Evolutionary conservation across 2,329 filamentous ascomycete species (phyloP), one percentile per base, ranked within the genome.

Genomic region (Aquanectria penicillioides): DNA sequence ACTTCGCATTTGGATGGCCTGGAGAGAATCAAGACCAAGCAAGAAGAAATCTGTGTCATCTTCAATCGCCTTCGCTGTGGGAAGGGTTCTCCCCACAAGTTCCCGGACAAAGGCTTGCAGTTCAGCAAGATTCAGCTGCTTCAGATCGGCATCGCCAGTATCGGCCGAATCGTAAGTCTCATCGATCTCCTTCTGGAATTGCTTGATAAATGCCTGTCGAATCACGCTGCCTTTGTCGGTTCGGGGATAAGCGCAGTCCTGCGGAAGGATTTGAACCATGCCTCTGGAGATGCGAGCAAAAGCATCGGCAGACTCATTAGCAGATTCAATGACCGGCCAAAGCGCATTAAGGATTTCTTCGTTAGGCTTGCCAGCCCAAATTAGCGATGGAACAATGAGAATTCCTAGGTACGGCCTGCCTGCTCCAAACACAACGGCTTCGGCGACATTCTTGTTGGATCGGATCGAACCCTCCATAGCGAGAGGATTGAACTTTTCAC

Each of bases 401-500:
- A 62, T 52, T 0, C 59, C 59, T 1, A 62, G 50, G n/a, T 52
- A 56, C 3, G 83, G 78, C 52, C 74, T 74, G 2, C 81, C 82
- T 20, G 82, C 81, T 0, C 88, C 88, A 66, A 90, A 89, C 17
- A 90, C 78, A n/a, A 89, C 72, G 0, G 81, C 82, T 57, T 89
- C 86, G 3, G 75, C 68, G 5, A 89, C 64, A 6, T 81, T 56
- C 9, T 71, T 62, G 36, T 70, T 71, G 2, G 79, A 80, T 5
- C 78, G 74, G 6, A 89, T 79, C 1, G 77, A 77, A 13, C 80
- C 82, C 71, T 90, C 88, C 18, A 89, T 71, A 2, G 84, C 82
- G 5, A 83, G 81, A 1, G 87, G 87, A 67, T 89, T 86, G 63
- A 90, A 88, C 67, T 89, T 90, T 75, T 89, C 89, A 6, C 88